Evolutionary conservation across 352 stramenopile genomes (phyloP).

Genomic region (Phytophthora chlamydospora): DNA sequence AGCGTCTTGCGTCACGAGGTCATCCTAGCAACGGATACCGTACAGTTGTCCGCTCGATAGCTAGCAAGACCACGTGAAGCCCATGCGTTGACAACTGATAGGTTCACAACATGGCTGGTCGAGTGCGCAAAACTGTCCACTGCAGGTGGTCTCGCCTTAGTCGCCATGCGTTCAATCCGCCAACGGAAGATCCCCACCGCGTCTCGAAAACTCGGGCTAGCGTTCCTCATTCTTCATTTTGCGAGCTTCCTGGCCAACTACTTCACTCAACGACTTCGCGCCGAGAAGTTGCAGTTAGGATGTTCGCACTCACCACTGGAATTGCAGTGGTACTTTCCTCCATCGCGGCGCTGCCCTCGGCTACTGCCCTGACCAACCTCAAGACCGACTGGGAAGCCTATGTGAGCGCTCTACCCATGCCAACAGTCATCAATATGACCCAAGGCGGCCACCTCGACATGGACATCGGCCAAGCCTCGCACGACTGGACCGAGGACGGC

Average conservation of each 20-base stretch:
- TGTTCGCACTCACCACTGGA: constrained; percentile 3
- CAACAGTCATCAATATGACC: constrained; percentile 42
- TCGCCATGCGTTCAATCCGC: not conserved
- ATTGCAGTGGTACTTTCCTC: constrained; percentile 2
- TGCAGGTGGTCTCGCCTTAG: not conserved
- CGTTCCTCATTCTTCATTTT: constrained; percentile 6
- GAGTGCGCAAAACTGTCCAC: not conserved
- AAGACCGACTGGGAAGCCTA: constrained; percentile 45
- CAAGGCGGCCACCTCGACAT: constrained; percentile 36
- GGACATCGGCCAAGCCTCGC: constrained; percentile 31
- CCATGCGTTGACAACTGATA: too few species aligned
- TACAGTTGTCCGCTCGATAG: too few species aligned
- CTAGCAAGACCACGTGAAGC: too few species aligned
- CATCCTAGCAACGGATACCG: too few species aligned
- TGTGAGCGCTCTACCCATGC: constrained; percentile 28
- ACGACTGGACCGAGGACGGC: constrained; percentile 40
- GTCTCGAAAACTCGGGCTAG: not conserved
- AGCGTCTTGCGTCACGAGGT: too few species aligned
- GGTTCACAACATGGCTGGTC: too few species aligned
- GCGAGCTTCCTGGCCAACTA: not conserved
- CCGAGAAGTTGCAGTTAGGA: not conserved
- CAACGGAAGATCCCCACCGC: not conserved
- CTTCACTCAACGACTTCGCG: not conserved
- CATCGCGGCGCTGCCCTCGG: too few species aligned
- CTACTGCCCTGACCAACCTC: constrained; percentile 25